Percentiles rank a stretch among this genome's conserved stretches.
phyloP scores from a whole-genome alignment of 805 yeast species.

The Saccharomyces paradoxus region DNA sequence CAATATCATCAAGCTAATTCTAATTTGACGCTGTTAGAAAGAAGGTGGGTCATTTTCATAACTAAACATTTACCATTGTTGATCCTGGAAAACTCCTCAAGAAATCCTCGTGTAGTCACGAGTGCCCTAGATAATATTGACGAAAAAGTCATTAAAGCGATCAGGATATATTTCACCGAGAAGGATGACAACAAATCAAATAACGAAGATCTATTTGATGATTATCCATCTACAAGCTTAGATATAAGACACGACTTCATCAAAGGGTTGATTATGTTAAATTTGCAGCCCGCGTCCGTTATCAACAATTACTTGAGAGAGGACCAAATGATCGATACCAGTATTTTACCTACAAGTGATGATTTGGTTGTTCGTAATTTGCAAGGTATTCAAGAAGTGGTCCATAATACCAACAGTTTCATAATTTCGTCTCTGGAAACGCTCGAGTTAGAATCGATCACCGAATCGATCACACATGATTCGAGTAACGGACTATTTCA shows the following conservation, averaged over 20 bases:
- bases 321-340: conserved; percentile 33
- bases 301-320: conserved; percentile 33
- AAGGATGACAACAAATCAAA: conserved; percentile 29
- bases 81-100: conserved; percentile 27
- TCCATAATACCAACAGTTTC: conserved; percentile 25
- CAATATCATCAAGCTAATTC: conserved; percentile 33
- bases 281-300: conserved; percentile 30
- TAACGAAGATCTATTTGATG: conserved; percentile 44
- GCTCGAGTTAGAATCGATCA: conserved; percentile 26
- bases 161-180: conserved; percentile 29
- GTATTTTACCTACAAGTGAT: conserved; percentile 29
- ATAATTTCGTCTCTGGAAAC: conserved; percentile 20
- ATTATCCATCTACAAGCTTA: conserved; percentile 38
- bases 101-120: conserved; percentile 20
- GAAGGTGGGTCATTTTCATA: conserved; percentile 40
- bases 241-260: conserved; percentile 47
- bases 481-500: conserved; percentile 46
- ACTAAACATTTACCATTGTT: conserved; percentile 41
- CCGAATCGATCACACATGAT: conserved; percentile 41
- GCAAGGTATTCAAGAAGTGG: conserved; percentile 29
- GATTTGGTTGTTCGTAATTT: conserved; percentile 25
- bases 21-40: conserved; percentile 27
- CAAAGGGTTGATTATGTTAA: conserved; percentile 36
- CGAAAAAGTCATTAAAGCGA: conserved; percentile 27
- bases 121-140: conserved; percentile 24